Conservation (phyloP, 1,284 basidiomycete species). For the Pyrrhoderma lamaoense region DNA sequence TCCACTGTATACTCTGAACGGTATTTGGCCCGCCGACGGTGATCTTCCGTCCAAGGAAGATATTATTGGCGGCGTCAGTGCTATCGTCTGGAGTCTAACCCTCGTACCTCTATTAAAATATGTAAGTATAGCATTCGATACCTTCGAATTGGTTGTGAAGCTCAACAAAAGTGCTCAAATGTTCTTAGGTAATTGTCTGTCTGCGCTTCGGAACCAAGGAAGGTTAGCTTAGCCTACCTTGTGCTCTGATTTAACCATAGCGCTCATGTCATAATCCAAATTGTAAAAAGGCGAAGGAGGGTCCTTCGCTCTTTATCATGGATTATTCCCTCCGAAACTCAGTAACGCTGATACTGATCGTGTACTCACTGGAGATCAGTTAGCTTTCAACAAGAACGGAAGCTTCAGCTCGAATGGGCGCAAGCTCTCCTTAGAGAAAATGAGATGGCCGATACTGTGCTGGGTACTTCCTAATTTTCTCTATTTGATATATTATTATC, state of each 20-base stretch:
- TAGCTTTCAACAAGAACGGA: constrained; percentile 17
- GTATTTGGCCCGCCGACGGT: constrained; percentile 47
- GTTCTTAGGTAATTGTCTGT: constrained; percentile 42
- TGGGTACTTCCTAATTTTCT: constrained; percentile 36
- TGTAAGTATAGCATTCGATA: constrained; percentile 30
- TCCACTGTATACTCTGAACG: constrained; percentile 58
- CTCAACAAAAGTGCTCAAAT: neutral
- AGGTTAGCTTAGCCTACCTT: constrained; percentile 28
- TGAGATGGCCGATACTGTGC: constrained; percentile 44
- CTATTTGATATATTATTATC: neutral
- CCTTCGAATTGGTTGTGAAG: neutral
- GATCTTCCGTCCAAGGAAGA: constrained; percentile 47
- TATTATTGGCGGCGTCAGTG: constrained; percentile 51
- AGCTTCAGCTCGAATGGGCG: constrained; percentile 15
- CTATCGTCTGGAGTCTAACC: constrained; percentile 58
- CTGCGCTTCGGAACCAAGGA: constrained; percentile 52
- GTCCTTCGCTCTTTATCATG: constrained; percentile 56
- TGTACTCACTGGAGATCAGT: constrained; percentile 43
- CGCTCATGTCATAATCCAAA: neutral
- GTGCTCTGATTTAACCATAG: constrained; percentile 2
- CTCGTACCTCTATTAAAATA: constrained; percentile 63
- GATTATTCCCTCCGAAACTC: constrained; percentile 45
- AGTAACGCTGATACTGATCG: constrained; percentile 42
- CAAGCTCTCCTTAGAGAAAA: constrained; percentile 24
- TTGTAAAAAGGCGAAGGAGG: constrained; percentile 50